Conservation (phyloP, 2,329 filamentous ascomycete genomes). For the Cercospora citrullina region DNA sequence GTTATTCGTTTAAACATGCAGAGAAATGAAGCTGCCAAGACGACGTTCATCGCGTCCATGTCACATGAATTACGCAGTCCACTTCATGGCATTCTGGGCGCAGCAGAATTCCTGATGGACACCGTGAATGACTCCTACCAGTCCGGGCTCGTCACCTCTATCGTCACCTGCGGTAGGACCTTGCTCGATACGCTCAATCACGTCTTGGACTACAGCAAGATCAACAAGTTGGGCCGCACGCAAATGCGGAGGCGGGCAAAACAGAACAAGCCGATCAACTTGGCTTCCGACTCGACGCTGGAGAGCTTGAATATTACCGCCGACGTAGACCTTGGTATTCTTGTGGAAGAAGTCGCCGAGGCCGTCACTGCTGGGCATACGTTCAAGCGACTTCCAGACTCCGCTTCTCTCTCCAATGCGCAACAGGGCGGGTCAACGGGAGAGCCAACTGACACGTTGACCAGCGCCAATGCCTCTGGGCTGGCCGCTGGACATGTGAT, state of each 20-base stretch:
- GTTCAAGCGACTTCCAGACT: constrained; percentile 37
- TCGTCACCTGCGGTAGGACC: constrained; percentile 53
- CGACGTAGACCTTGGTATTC: constrained; percentile 46
- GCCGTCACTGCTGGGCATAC: constrained; percentile 56
- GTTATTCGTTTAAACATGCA: constrained; percentile 42
- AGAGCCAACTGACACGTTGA: constrained; percentile 6
- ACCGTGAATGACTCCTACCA: constrained; percentile 46
- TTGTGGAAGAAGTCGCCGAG: constrained; percentile 57
- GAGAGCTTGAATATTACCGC: constrained; percentile 39
- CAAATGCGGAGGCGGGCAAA: constrained; percentile 32
- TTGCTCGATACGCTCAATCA: constrained; percentile 50
- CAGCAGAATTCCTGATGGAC: constrained; percentile 52
- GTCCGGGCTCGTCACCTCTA: constrained; percentile 48
- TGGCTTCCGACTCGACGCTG: constrained; percentile 29
- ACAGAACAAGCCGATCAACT: constrained; percentile 33
- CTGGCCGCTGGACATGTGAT: constrained; percentile 34
- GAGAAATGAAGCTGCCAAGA: constrained; percentile 50
- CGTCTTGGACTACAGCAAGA: constrained; percentile 46
- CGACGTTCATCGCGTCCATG: constrained; percentile 54
- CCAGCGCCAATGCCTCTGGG: constrained; percentile 2
- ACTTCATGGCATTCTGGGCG: constrained; percentile 52
- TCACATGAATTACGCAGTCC: constrained; percentile 55
- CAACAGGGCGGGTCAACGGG: not conserved
- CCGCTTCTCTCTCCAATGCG: constrained; percentile 14
- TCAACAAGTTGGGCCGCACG: constrained; percentile 41